These are phyloP conservation scores for Pluteus cervinus DNA, from an alignment of 768 basidiomycete genomes.

Conservation along the genomic window DNA sequence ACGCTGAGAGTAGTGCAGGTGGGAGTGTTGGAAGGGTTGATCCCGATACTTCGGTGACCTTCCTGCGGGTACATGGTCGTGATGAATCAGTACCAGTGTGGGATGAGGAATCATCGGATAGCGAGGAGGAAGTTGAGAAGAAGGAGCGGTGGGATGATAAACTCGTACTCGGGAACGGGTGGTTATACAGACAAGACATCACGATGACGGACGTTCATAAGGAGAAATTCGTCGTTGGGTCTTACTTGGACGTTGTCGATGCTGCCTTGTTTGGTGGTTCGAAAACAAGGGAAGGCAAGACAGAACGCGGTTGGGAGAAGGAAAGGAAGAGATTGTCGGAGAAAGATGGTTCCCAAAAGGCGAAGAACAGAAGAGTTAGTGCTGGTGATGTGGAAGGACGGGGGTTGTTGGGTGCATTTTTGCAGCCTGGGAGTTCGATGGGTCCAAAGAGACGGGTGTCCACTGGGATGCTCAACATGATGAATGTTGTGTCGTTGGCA, in stretches of 20 bases:
- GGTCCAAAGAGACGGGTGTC: conserved; percentile 46
- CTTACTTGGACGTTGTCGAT: conserved; percentile 76
- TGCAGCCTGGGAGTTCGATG: conserved; percentile 13
- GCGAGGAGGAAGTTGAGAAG: conserved; percentile 47
- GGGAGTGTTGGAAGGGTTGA: conserved; percentile 17
- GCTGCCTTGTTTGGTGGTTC: conserved; percentile 64
- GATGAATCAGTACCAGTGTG: conserved; percentile 68
- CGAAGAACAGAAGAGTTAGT: conserved; percentile 45
- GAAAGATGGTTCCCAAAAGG: conserved; percentile 35
- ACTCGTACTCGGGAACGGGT: conserved; percentile 74
- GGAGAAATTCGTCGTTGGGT: conserved; percentile 50
- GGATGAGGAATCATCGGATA: conserved; percentile 62
- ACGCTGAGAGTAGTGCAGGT: neutral
- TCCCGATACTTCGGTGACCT: conserved; percentile 57
- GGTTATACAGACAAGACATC: conserved; percentile 73
- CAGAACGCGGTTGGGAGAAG: conserved; percentile 41
- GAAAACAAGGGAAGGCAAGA: conserved; percentile 36
- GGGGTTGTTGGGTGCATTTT: conserved; percentile 12
- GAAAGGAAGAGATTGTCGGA: conserved; percentile 37
- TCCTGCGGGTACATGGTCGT: conserved; percentile 61
- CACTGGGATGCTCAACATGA: conserved; percentile 48
- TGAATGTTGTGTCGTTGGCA: conserved; percentile 40
- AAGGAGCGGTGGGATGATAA: conserved; percentile 77
- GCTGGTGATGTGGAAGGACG: conserved; percentile 30
- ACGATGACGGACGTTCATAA: conserved; percentile 43